Conservation (phyloP, 1,139 yeast genomes). For the Saccharomyces hybrid region DNA sequence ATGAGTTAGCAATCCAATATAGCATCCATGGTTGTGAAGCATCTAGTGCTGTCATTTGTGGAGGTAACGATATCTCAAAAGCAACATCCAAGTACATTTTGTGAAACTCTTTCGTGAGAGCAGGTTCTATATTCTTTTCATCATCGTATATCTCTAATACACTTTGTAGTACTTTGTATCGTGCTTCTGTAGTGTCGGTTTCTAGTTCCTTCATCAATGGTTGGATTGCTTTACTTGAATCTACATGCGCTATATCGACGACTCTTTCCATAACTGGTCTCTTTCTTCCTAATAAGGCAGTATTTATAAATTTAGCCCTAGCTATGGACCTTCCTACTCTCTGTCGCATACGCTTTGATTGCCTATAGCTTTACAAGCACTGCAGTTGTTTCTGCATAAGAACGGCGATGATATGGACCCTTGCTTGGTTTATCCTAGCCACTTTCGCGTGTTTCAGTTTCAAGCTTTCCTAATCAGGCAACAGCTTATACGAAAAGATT, state of each 20-base stretch:
- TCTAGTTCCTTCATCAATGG: constrained; percentile 25
- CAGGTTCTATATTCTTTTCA: constrained; percentile 20
- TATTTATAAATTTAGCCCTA: constrained; percentile 12
- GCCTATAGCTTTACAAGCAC: background rate
- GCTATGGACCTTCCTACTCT: background rate
- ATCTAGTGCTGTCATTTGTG: constrained; percentile 48
- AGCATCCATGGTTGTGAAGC: constrained; percentile 89
- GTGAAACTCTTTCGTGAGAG: constrained; percentile 34
- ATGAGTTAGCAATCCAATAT: constrained; percentile 72
- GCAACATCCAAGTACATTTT: constrained; percentile 35
- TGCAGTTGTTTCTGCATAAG: background rate
- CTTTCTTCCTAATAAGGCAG: constrained; percentile 28
- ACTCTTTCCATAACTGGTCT: constrained; percentile 19
- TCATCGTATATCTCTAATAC: background rate
- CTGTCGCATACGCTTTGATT: background rate
- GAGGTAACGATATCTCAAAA: constrained; percentile 36
- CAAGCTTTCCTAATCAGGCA: background rate
- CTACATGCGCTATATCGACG: constrained; percentile 10
- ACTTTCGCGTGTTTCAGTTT: background rate
- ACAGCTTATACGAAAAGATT: background rate
- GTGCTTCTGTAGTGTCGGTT: constrained; percentile 38
- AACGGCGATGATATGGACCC: constrained; percentile 3
- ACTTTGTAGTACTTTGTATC: constrained; percentile 36
- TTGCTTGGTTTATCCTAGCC: constrained; percentile 5
- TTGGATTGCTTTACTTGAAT: constrained; percentile 11